Evolutionary conservation across 148 eudicot genomes (phyloP), one percentile per base, ranked within the genome.

Genomic region (Rhododendron mucronatum): DNA sequence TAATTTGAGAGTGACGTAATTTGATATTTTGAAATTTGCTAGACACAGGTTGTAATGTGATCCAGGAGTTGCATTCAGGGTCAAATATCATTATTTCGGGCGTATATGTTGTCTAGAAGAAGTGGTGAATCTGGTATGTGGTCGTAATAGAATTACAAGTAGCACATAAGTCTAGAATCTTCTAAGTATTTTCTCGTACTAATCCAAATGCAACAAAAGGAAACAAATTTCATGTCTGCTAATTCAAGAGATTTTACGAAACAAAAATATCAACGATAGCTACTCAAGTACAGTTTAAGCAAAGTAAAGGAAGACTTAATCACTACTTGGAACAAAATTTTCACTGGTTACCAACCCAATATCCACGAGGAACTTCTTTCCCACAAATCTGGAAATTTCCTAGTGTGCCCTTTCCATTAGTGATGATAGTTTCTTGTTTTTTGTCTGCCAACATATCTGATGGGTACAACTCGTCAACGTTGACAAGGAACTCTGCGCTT

Each of bases 291-390:
- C 28, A 6, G 15, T 80, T 50, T 33, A 9, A 80, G 47, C 28
- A 8, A 69, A 50, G 65, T 2, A 35, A 53, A 61, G 78, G 21
- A 80, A 7, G 28, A 55, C 28, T 45, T 10, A 65, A 71, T 21
- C 53, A 33, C 39, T 51, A 81, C 16, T 33, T 81, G 28, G 47
- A 18, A 78, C 33, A 37, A 61, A 23, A 57, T 44, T 23, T 55
- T 13, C 35, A 85, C 45, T 13, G 48, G 21, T 41, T 71, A 88
- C 95, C 79, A 84, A 96, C 99, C 98, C 98, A 96, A 87, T 94
- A 92, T 90, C 97, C 98, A 67, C 98, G 96, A 86, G 99, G 99
- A 90, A 95, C 92, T 88, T 93, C 98, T 89, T 93, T 91, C 78
- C 99, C 99, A 91, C 99, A 96, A 82, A 96, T 93, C 45, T 90